A percentile compares a stretch with the other conserved stretches of the same genome.
phyloP scores from a whole-genome alignment of 495 filamentous ascomycete species.

The Neurospora intermedia region DNA sequence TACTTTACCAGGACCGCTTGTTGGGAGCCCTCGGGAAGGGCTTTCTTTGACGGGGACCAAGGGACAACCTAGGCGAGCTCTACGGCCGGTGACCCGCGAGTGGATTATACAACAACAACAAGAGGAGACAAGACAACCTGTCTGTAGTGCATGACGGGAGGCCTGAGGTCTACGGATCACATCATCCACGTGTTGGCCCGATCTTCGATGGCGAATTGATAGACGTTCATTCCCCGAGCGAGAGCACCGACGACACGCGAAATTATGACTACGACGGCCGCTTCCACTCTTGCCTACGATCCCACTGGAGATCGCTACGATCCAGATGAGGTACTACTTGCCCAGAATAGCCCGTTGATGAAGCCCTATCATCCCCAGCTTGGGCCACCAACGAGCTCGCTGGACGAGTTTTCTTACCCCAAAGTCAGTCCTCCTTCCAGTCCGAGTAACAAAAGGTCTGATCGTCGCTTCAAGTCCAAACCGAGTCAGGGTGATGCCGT shows the following conservation, averaged over 20 bases:
- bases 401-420: constrained; percentile 16
- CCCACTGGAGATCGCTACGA: constrained; percentile 33
- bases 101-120: neutral
- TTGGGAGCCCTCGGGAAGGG: constrained; percentile 3
- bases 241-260: constrained; percentile 21
- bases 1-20: neutral
- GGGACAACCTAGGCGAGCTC: neutral
- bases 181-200: neutral
- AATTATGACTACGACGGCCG: constrained; percentile 35
- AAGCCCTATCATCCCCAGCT: constrained; percentile 30
- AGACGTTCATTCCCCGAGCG: constrained; percentile 16
- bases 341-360: constrained; percentile 32
- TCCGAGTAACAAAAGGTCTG: constrained; percentile 28
- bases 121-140: neutral
- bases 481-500: constrained; percentile 44
- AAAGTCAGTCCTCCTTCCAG: constrained; percentile 30
- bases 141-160: neutral
- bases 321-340: constrained; percentile 31
- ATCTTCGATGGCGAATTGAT: constrained; percentile 24
- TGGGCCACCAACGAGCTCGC: constrained; percentile 28
- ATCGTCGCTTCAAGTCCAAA: constrained; percentile 30
- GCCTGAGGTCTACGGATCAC: neutral
- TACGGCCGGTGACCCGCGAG: neutral
- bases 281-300: constrained; percentile 28
- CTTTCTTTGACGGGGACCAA: constrained; percentile 3